A percentile compares a stretch with the other conserved stretches of the same genome.
Conservation (phyloP, 345 rosid genomes). For the Barbarea vulgaris region DNA sequence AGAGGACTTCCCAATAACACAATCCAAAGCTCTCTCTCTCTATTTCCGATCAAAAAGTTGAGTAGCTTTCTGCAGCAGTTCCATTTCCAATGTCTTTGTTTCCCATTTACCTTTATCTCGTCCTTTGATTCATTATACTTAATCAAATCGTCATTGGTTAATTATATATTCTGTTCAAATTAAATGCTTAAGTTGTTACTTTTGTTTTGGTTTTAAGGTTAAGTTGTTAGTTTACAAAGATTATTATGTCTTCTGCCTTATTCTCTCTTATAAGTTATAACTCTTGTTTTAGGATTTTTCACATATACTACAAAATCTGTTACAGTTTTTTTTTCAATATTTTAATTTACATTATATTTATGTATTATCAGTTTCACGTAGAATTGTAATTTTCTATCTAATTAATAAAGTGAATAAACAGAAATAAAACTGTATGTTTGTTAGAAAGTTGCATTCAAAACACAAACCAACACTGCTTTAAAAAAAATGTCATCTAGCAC, state of each 20-base stretch:
- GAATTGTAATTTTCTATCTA: neutral
- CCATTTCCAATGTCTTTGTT: conserved; percentile 42
- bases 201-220: too few species aligned
- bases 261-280: neutral
- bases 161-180: neutral
- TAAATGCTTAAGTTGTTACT: neutral
- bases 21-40: conserved; percentile 31
- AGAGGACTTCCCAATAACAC: conserved; percentile 21
- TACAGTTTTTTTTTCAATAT: neutral
- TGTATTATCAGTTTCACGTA: neutral
- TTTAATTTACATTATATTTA: neutral
- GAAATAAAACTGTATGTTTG: neutral
- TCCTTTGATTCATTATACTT: conserved; percentile 4
- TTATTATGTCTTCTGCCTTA: neutral
- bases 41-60: conserved; percentile 37
- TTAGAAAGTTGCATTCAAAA: neutral
- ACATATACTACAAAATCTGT: neutral
- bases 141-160: neutral
- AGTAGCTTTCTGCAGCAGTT: conserved; percentile 40
- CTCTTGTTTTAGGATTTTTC: neutral
- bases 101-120: conserved; percentile 18
- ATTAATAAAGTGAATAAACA: neutral
- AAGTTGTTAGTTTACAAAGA: neutral
- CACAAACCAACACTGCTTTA: neutral
- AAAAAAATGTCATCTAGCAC: neutral